Percentiles rank a stretch among this genome's conserved stretches.
Conservation (phyloP, 495 filamentous ascomycete genomes). For the Penicillium turbatum region DNA sequence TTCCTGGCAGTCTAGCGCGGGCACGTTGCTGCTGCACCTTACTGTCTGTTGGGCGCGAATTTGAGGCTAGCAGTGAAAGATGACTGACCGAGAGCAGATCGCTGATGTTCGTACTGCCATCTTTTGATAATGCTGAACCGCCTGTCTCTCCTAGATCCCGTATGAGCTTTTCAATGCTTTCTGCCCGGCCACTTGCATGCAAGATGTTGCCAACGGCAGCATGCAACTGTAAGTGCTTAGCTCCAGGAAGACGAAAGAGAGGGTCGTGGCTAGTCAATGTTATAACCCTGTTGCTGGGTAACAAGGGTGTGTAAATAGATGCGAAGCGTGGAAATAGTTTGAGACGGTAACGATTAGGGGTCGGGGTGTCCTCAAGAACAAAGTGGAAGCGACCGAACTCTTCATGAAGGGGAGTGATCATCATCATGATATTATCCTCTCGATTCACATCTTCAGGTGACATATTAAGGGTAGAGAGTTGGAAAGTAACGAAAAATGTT, state of each 20-base stretch:
- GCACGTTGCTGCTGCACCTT: background rate
- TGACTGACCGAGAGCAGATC: background rate
- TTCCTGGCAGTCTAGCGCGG: background rate
- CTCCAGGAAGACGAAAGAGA: background rate
- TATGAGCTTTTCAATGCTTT: background rate
- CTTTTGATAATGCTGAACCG: background rate
- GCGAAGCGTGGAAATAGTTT: background rate
- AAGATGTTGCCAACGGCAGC: constrained; percentile 6
- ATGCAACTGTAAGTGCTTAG: background rate
- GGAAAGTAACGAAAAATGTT: background rate
- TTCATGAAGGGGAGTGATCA: background rate
- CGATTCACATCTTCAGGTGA: background rate
- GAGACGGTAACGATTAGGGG: background rate
- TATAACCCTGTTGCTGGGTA: background rate
- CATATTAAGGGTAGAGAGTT: background rate
- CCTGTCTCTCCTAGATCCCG: background rate
- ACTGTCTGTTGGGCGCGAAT: background rate
- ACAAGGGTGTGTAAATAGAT: background rate
- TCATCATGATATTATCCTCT: background rate
- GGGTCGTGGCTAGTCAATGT: background rate
- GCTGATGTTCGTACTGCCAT: constrained; percentile 1
- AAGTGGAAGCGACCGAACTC: background rate
- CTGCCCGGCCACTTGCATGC: background rate
- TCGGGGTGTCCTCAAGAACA: background rate
- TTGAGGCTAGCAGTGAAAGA: background rate